Evolutionary conservation across 2,329 filamentous ascomycete species (phyloP), one percentile per base, ranked within the genome.

Genomic region (Corinectria fuckeliana): DNA sequence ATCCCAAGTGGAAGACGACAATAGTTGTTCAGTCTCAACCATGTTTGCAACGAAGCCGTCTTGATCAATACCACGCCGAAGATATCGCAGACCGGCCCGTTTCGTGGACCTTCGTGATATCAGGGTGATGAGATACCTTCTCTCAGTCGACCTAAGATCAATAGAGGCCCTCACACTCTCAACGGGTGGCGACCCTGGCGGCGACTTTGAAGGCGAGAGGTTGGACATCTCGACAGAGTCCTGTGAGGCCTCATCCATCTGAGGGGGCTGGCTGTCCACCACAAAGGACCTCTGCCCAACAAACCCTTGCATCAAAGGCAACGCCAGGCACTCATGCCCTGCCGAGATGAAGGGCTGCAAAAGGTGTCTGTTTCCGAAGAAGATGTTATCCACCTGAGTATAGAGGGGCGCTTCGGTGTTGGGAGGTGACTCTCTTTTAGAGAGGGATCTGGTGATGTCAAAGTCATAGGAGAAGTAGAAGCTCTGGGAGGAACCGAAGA

Each of bases 401-500:
- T 92, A 85, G 4, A 97, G 79, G 5, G 93, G 88, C 4, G 66
- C 41, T 23, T 72, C 68, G 7, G 64, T 56, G n/a, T 60, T 67
- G 1, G 65, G 45, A 11, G 69, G 38, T 14, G 60, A 48, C 0
- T 67, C 53, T 26, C 67, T 61, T 44, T 74, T 80, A 3, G 77
- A 76, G 55, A 87, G 70, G 62, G 85, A 88, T 56, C 89, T 85
- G 1, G 95, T 98, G 50, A 99, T 85, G 73, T 99, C 93, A 72
- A 94, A 85, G 65, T 99, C 95, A 74, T 99, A 97, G 0, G 93
- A 93, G 75, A 94, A 99, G 80, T 90, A 98, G 75, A 97, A 98
- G 74, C 92, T 97, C 63, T 85, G 85, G 0, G 90, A 93, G 4
- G 88, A 85, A 1, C 91, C 88, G 71, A 97, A 94, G 60, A 97